Base-by-base conservation (phyloP, 805 yeast genomes). In the Candida ficus region DNA sequence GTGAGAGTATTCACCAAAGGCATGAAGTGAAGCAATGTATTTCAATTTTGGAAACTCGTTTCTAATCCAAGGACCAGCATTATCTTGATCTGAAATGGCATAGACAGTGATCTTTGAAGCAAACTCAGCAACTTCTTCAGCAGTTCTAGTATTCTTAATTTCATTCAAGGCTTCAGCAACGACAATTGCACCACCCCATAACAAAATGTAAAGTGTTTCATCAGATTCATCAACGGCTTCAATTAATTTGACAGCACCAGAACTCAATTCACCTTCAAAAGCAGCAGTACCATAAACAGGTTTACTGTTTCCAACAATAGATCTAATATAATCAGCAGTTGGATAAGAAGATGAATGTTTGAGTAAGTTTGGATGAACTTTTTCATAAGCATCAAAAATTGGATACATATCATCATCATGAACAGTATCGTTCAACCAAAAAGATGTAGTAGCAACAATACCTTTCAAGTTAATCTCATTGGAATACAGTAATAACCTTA, bases 51-150 rank as follows among this genome's bases (percentile, higher is more conserved):
- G 64, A 38, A 49, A 61, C 17, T 50, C 29, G 34, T 33, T 38
- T 43, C 65, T 49, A 28, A 61, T 56, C 64, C 64, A 61, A 13
- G 58, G 53, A 12, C 64, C 63, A 8, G 58, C 43, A 43, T 59
- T 50, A 35, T 61, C 66, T 42, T 61, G 65, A 37, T 61, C 65
- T 2, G 64, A 60, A 27, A 60, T 61, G 7, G 61, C 27, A 45
- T 59, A 60, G 16, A 56, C 52, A 12, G 43, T 39, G 14, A 58
- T 7, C 38, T 56, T 60, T 3, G 30, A 18, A 6, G 42, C 38
- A 30, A 59, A 53, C 14, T 22, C 17, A 1, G 35, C 49, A 3
- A 52, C 26, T 33, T 55, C 49, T 7, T 31, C 34, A 2, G 21
- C 39, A 6, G 46, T 27, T 39, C 56, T 52, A 0, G 49, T 51